These are phyloP conservation scores for Clonostachys sp. DNA, from an alignment of 2,329 filamentous ascomycete species.

Conservation along the genomic window DNA sequence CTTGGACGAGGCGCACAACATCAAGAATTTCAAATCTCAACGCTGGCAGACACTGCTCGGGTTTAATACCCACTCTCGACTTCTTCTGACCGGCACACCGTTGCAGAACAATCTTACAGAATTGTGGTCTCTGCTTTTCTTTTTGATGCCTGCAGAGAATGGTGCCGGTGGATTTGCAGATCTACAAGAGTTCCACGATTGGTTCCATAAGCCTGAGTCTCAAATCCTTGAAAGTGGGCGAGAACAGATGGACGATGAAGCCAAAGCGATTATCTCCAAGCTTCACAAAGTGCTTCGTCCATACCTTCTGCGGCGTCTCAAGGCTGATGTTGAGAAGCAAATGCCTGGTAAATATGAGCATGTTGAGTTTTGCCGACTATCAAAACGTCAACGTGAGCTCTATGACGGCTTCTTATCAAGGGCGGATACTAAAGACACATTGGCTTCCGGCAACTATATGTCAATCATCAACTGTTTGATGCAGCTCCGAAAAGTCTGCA, in stretches of 20 bases:
- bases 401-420: slow-evolving; percentile 96
- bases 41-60: slow-evolving; percentile 93
- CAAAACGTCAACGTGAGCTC: slow-evolving; percentile 89
- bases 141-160: slow-evolving; percentile 87
- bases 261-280: slow-evolving; percentile 85
- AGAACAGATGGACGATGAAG: slow-evolving; percentile 91
- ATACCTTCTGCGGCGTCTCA: slow-evolving; percentile 84
- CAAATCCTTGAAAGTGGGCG: slow-evolving; percentile 94
- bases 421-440: slow-evolving; percentile 80
- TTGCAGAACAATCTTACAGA: slow-evolving; percentile 96
- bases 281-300: slow-evolving; percentile 91
- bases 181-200: slow-evolving; percentile 91
- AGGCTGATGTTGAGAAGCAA: slow-evolving; percentile 97
- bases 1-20: slow-evolving; percentile 96
- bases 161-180: slow-evolving; percentile 89
- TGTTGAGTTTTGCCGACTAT: slow-evolving; percentile 90
- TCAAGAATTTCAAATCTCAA: slow-evolving; percentile 98
- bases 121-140: slow-evolving; percentile 94
- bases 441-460: slow-evolving; percentile 91
- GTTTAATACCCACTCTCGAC: slow-evolving; percentile 83
- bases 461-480: slow-evolving; percentile 98
- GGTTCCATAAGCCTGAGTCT: slow-evolving; percentile 91
- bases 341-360: slow-evolving; percentile 99
- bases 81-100: slow-evolving; percentile 89
- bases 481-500: slow-evolving; percentile 96